Conservation (phyloP, 73 alveolate species). For the Uronychia binucleata region DNA sequence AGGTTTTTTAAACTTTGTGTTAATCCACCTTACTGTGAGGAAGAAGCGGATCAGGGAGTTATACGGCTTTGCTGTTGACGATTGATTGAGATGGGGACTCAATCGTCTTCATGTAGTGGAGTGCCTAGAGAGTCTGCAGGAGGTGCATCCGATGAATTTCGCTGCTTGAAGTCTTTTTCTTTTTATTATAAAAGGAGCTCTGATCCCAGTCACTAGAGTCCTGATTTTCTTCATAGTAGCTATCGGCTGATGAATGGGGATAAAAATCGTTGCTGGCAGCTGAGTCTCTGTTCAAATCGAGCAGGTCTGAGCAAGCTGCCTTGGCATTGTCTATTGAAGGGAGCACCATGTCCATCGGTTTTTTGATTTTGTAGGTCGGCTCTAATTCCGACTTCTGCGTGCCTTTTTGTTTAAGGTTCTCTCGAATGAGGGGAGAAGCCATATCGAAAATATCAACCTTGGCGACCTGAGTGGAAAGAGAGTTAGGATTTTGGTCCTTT, state of each 20-base stretch:
- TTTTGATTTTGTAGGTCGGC: neutral
- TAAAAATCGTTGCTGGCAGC: neutral
- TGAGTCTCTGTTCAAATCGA: neutral
- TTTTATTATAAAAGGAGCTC: neutral
- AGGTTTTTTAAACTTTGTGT: conserved; percentile 29
- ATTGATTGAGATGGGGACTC: conserved; percentile 12
- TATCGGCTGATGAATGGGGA: neutral
- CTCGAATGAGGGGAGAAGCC: neutral
- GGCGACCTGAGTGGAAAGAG: neutral
- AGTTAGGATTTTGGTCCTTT: neutral
- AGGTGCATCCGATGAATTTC: conserved; percentile 49
- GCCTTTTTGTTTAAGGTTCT: neutral
- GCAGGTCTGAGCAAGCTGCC: neutral
- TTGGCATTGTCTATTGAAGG: neutral
- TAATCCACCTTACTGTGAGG: conserved; percentile 13
- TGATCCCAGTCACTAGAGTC: neutral
- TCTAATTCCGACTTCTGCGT: neutral
- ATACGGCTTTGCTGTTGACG: conserved; percentile 14
- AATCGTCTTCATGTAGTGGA: conserved; percentile 32
- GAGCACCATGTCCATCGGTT: neutral
- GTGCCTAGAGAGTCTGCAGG: conserved; percentile 27
- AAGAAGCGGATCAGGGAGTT: conserved; percentile 15
- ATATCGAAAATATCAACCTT: neutral
- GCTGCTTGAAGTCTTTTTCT: neutral
- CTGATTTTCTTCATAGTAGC: neutral